Percentiles rank a stretch among this genome's conserved stretches.
These are phyloP conservation scores for Suillus decipiens DNA, from an alignment of 768 basidiomycete genomes.

Conservation along the genomic window DNA sequence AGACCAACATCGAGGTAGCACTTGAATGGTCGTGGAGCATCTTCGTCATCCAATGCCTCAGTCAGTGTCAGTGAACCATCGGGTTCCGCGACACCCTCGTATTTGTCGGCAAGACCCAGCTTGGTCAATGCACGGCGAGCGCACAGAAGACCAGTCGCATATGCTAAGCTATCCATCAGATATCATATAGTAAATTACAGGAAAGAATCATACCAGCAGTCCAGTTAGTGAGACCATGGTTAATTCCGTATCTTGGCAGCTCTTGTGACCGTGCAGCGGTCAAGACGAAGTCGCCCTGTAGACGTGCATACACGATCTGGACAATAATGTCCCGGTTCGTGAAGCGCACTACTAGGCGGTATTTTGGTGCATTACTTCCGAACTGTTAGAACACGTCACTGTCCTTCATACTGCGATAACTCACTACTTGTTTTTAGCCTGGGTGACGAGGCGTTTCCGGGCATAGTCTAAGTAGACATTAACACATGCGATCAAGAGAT, in stretches of 20 bases:
- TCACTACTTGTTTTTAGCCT: constrained; percentile 99
- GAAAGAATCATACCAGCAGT: constrained; percentile 68
- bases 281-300: constrained; percentile 96
- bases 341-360: constrained; percentile 98
- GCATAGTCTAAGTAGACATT: constrained; percentile 76
- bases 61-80: constrained; percentile 83
- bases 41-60: constrained; percentile 87
- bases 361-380: constrained; percentile 89
- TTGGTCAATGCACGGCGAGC: constrained; percentile 95
- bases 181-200: background rate
- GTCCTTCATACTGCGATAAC: constrained; percentile 24
- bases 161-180: constrained; percentile 52
- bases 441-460: constrained; percentile 93
- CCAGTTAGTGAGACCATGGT: constrained; percentile 99
- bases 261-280: constrained; percentile 87
- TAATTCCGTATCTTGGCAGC: constrained; percentile 94
- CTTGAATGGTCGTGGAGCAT: constrained; percentile 98
- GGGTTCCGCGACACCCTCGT: constrained; percentile 90
- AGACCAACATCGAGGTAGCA: constrained; percentile 98
- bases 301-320: constrained; percentile 94
- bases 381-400: constrained; percentile 11
- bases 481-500: constrained; percentile 10
- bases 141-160: constrained; percentile 93
- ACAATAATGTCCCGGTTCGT: constrained; percentile 96
- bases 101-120: constrained; percentile 96